A percentile compares a stretch with the other conserved stretches of the same genome.
Evolutionary conservation across 2,329 filamentous ascomycete genomes (phyloP).

Genomic region (Aspergillus sp.): DNA sequence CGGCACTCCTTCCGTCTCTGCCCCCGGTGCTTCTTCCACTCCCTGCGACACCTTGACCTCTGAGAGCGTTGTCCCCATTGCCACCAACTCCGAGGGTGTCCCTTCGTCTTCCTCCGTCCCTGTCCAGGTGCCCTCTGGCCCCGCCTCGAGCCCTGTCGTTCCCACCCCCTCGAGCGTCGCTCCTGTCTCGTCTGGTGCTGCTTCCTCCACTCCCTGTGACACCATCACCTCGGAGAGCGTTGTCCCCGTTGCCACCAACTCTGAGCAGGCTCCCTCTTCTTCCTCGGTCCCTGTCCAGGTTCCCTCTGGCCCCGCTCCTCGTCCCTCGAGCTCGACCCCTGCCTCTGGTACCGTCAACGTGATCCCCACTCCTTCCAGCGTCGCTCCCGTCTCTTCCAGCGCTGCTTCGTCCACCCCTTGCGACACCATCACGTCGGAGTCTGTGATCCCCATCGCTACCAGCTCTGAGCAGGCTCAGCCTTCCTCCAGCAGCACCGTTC

Average conservation of each 20-base stretch:
- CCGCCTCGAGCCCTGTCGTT: not conserved
- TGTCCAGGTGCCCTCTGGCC: not conserved
- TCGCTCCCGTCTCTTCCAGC: constrained; percentile 4
- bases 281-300: constrained; percentile 2
- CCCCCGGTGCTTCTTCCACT: constrained; percentile 2
- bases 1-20: not conserved
- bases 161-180: constrained; percentile 4
- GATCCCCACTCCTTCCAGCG: not conserved
- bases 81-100: not conserved
- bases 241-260: constrained; percentile 5
- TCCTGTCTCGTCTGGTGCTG: constrained; percentile 4
- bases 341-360: constrained; percentile 4
- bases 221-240: constrained; percentile 11
- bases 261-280: constrained; percentile 1
- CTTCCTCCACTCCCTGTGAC: constrained; percentile 13
- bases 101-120: not conserved
- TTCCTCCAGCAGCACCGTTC: not conserved
- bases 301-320: constrained; percentile 8
- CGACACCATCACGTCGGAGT: constrained; percentile 6
- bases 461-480: not conserved
- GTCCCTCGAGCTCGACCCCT: constrained; percentile 3
- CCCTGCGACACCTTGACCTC: constrained; percentile 14
- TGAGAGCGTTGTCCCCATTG: constrained; percentile 6
- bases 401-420: constrained; percentile 8
- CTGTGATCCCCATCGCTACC: constrained; percentile 4